Base-by-base conservation (phyloP, 495 filamentous ascomycete species). In the Penicillium fimorum region DNA sequence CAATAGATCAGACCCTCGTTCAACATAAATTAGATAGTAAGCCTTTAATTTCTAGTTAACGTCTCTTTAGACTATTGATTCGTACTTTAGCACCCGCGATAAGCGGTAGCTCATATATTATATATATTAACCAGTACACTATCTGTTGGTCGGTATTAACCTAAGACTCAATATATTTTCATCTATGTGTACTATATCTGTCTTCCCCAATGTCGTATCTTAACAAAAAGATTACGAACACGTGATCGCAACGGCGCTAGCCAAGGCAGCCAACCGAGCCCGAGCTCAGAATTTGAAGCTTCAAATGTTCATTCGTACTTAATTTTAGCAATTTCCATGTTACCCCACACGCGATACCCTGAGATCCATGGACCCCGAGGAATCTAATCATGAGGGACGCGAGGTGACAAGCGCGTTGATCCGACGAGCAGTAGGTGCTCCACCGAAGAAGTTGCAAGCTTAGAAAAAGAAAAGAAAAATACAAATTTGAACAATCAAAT, bases 361-460 rank as follows among this genome's bases (percentile, higher is more conserved):
- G 10, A 13, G 37, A 43, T 52, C 17, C 30, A 74, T 77, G 74
- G 74, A 74, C 10, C 44, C 65, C 60, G 72, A 67, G 56, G 70
- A 63, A 24, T 66, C 73, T 55, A 72, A 75, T n/a, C n/a, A n/a
- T 49, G 72, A 68, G 18, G 33, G 59, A 37, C 63, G 49, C 35
- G 67, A 68, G 41, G 51, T 54, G 32, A 32, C 57, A 45, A 55
- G 55, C 30, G 35, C 38, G 17, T 25, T 71, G 35, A 52, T 56
- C 49, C 62, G 65, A 64, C 68, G 68, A 50, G 70, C 66, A 30
- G 67, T 79, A 64, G 59, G 72, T 70, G 45, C 56, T 62, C 50
- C 55, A 62, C 32, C 15, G 56, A 35, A 17, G 8, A 40, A 17
- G 20, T 32, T n/a, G 37, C 25, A 43, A 32, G 17, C 9, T 41